Base-by-base conservation (phyloP, 371 early-diverging fungal genomes). In the Mycotypha africana region DNA sequence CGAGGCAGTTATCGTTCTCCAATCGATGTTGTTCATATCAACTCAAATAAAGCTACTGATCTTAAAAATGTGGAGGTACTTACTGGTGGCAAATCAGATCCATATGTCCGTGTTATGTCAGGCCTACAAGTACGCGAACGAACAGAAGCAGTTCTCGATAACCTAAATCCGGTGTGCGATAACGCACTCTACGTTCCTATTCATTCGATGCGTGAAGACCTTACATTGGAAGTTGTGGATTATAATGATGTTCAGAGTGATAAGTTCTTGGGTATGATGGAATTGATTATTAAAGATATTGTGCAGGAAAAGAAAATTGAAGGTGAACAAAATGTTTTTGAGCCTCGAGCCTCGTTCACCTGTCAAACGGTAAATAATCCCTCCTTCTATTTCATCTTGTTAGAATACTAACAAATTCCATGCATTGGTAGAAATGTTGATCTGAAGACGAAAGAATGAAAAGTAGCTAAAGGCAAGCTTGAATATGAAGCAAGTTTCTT, bases 91-190 rank as follows among this genome's bases (percentile, higher is more conserved):
- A 82, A 79, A 54, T 82, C 86, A 1, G 92, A 94, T 51, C 94
- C 93, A 15, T 92, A 86, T 58, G 77, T 86, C 14, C 57, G 65
- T 14, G 71, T 86, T 28, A 73, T 80, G 49, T 59, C 79, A 35
- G 82, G 70, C 12, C 67, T 71, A 53, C 81, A 65, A 56, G 25
- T 41, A 8, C 67, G 70, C 26, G 78, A 65, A 15, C 65, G 64
- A 28, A 88, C 92, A 6, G 74, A 81, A 37, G 68, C 78, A 30
- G 79, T 88, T 23, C 54, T 73, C 20, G 72, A 76, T 47, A 76
- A 82, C 43, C 49, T 88, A 49, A 79, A 90, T 52, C 95, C 93
- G 0, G 76, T 77, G 26, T 94, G 91, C 89, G 81, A 92, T 57
- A 82, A 85, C 49, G 73, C 80, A 10, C 60, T 80, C 38, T 84